Evolutionary conservation across 2,329 filamentous ascomycete genomes (phyloP).

Genomic region (Venturia nashicola): DNA sequence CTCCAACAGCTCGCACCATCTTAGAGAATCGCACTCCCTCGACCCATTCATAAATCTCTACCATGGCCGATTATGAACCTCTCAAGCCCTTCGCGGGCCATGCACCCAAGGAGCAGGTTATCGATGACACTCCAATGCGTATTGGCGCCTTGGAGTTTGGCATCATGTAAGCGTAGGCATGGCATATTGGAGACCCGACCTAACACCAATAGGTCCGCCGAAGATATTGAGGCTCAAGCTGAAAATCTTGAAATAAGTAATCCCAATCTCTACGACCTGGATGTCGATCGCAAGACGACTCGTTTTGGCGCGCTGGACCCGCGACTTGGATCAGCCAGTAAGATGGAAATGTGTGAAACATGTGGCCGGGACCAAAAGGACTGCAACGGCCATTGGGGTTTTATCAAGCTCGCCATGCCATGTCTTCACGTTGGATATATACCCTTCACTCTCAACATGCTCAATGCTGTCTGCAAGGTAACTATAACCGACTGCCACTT

Average conservation of each 20-base stretch:
- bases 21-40: neutral
- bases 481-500: slow-evolving; percentile 75
- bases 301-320: slow-evolving; percentile 82
- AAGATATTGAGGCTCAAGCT: slow-evolving; percentile 90
- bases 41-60: neutral
- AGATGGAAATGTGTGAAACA: slow-evolving; percentile 66
- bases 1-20: neutral
- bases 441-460: slow-evolving; percentile 79
- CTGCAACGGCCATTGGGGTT: slow-evolving; percentile 92
- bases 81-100: neutral
- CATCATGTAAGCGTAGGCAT: slow-evolving; percentile 51
- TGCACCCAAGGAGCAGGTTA: slow-evolving; percentile 66
- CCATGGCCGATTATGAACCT: neutral
- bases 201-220: slow-evolving; percentile 53
- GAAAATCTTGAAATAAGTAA: slow-evolving; percentile 83
- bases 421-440: slow-evolving; percentile 95
- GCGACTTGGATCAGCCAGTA: slow-evolving; percentile 80
- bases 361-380: slow-evolving; percentile 70
- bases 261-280: slow-evolving; percentile 81
- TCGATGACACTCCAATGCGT: slow-evolving; percentile 78
- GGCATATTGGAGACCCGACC: slow-evolving; percentile 1
- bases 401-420: slow-evolving; percentile 80
- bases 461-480: slow-evolving; percentile 90
- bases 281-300: slow-evolving; percentile 36
- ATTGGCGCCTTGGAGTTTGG: slow-evolving; percentile 92